Evolutionary conservation across 1,139 yeast species (phyloP).

Genomic region (Scheffersomyces titani): DNA sequence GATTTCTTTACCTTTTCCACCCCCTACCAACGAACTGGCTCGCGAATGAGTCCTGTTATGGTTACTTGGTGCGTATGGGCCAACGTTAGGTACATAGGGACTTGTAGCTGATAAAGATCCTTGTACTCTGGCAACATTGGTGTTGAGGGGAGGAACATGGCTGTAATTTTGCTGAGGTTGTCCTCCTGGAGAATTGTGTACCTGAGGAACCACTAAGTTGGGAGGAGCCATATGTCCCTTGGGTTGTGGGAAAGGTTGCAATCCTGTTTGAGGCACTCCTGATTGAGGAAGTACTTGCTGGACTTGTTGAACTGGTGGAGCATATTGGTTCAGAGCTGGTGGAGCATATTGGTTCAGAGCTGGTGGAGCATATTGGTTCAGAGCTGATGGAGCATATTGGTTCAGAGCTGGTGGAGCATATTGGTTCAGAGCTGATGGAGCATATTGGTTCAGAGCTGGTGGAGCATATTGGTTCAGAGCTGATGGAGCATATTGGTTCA

Average conservation of each 20-base stretch:
- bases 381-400: constrained; percentile 3
- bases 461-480: background rate
- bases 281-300: background rate
- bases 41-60: constrained; percentile 40
- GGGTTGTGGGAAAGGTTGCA: constrained; percentile 1
- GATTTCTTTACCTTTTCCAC: constrained; percentile 38
- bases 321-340: constrained; percentile 2
- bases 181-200: background rate
- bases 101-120: constrained; percentile 28
- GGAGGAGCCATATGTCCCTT: constrained; percentile 4
- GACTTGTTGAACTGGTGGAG: constrained; percentile 1
- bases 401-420: background rate
- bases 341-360: constrained; percentile 4
- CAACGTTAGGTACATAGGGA: constrained; percentile 49
- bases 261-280: background rate
- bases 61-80: constrained; percentile 47
- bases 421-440: background rate
- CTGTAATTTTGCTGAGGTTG: constrained; percentile 2
- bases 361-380: constrained; percentile 1
- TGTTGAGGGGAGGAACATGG: constrained; percentile 12
- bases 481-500: constrained; percentile 5
- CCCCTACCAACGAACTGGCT: constrained; percentile 45
- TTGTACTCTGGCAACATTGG: constrained; percentile 11
- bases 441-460: background rate
- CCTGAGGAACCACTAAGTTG: constrained; percentile 1